These are phyloP conservation scores for Leishmania amazonensis DNA, from an alignment of 208 protist genomes.

Conservation along the genomic window DNA sequence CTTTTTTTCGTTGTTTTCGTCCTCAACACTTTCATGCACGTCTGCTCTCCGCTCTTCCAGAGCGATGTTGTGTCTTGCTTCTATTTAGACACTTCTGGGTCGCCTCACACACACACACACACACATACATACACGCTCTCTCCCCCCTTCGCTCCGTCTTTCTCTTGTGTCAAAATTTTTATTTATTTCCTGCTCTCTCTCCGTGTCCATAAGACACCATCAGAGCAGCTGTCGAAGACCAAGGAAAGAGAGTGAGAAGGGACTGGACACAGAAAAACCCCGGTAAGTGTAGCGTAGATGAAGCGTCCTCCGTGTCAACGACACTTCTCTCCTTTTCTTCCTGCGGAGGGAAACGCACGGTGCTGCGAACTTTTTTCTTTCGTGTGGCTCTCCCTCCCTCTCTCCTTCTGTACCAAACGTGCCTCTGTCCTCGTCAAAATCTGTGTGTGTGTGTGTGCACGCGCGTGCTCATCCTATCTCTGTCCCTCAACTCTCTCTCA, in stretches of 20 bases:
- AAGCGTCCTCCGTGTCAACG: background rate
- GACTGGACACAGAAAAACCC: background rate
- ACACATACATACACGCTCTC: background rate
- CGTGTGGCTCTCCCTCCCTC: background rate
- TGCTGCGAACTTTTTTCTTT: background rate
- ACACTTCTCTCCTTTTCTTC: background rate
- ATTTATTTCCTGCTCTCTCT: slow-evolving; percentile 10
- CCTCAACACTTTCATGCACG: background rate
- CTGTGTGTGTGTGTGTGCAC: background rate
- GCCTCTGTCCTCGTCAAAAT: background rate
- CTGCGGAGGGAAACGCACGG: background rate
- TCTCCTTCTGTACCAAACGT: background rate
- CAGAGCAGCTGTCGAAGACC: background rate
- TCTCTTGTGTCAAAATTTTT: background rate
- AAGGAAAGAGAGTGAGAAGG: background rate
- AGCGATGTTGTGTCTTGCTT: background rate
- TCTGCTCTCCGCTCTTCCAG: background rate
- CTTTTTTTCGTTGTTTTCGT: background rate
- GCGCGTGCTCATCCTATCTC: background rate
- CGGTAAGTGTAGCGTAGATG: background rate
- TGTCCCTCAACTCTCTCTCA: background rate
- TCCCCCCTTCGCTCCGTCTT: background rate
- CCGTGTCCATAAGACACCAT: background rate
- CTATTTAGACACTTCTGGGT: background rate
- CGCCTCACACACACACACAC: background rate